Base-by-base conservation (phyloP, 257 asterid genomes). In the Striga asiatica region DNA sequence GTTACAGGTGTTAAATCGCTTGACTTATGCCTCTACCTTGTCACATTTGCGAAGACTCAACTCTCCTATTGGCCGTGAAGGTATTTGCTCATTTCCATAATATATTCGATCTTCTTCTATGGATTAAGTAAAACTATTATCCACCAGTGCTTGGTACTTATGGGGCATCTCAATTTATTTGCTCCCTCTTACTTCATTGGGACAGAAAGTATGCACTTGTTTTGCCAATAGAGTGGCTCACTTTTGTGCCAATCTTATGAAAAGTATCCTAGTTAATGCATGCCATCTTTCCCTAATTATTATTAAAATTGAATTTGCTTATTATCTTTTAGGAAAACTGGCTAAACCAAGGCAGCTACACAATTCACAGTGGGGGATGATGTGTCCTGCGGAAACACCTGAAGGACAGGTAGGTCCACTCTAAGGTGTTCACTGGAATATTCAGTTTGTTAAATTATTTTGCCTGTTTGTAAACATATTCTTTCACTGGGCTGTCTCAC, bases 301-400 rank as follows among this genome's bases (percentile, higher is more conserved):
- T n/a, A n/a, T n/a, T n/a, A n/a, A n/a, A 27, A 35, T 28, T 23
- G 17, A 58, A 27, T 57, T 13, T 24, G 56, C 19, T 54, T 41
- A 50, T 64, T 64, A 55, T 58, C 35, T 72, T 41, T 18, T 70
- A 91, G 98, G 96, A 42, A 91, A 91, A 73, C 79, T 91, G 77
- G 98, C 98, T 32, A 87, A 87, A 70, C 98, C 96, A 12, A 82
- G 98, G 79, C 98, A 91, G 78, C 66, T 91, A 72, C 98, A 91
- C 72, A 91, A 91, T 71, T 91, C 98, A 10, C 98, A 91, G 59
- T 91, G 98, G 98, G 98, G 98, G 76, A 91, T 91, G 98, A 91
- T 91, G 98, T 91, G 98, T 70, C 96, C 98, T 48, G 98, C 95
- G 17, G 98, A 91, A 81, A 91, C 98, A 46, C 98, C 98, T 54